Evolutionary conservation across 2,329 filamentous ascomycete species (phyloP).

Genomic region (Fusarium circinatum): DNA sequence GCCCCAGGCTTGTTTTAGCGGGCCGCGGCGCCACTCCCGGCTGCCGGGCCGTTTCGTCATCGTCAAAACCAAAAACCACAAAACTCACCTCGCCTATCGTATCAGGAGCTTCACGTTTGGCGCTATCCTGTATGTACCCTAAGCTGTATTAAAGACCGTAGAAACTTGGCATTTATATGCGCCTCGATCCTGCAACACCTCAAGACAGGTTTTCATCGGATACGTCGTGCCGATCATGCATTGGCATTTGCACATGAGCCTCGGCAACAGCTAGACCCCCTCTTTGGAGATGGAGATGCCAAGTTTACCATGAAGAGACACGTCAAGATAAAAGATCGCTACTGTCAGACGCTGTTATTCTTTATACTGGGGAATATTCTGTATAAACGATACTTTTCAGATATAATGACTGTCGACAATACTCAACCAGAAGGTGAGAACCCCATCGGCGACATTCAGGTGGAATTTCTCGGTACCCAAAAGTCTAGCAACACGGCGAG

Average conservation of each 20-base stretch:
- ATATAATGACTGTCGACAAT: constrained; percentile 45
- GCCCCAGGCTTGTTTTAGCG: neutral
- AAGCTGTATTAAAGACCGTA: neutral
- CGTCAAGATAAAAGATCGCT: neutral
- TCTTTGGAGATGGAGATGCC: neutral
- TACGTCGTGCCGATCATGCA: constrained; percentile 5
- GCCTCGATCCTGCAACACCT: neutral
- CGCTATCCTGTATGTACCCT: neutral
- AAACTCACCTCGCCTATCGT: neutral
- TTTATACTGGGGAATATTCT: accelerated
- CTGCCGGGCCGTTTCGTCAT: neutral
- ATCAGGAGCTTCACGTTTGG: neutral
- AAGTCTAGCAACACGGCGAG: constrained; percentile 51
- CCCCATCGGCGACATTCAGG: constrained; percentile 43
- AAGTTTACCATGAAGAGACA: neutral
- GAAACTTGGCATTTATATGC: neutral
- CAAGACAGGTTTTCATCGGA: neutral
- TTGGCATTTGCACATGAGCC: constrained; percentile 20
- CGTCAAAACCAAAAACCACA: neutral
- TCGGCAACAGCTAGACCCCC: constrained; percentile 1
- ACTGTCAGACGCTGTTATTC: accelerated
- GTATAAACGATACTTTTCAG: accelerated
- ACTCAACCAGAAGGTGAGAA: constrained; percentile 52
- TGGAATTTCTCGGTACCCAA: constrained; percentile 51
- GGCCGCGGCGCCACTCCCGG: neutral